Percentiles rank a stretch among this genome's conserved stretches.
phyloP scores from a whole-genome alignment of 495 filamentous ascomycete genomes.

The Talaromyces proteolyticus region DNA sequence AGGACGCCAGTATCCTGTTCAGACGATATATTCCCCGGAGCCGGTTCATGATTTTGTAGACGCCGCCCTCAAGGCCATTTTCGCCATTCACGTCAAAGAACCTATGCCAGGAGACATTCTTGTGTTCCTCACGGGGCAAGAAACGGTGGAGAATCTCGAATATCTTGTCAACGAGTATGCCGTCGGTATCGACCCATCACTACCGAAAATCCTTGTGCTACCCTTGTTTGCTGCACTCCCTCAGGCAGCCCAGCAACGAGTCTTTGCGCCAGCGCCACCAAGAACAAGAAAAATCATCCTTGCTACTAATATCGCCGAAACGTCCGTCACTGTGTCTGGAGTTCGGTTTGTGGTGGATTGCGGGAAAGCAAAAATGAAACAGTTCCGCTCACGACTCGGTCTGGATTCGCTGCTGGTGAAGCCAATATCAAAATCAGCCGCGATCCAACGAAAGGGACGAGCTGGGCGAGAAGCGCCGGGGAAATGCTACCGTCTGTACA shows the following conservation, averaged over 20 bases:
- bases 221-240: slow-evolving; percentile 70
- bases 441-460: slow-evolving; percentile 86
- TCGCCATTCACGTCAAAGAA: slow-evolving; percentile 82
- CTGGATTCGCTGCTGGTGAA: slow-evolving; percentile 90
- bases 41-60: slow-evolving; percentile 83
- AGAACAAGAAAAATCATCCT: slow-evolving; percentile 84
- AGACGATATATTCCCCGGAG: slow-evolving; percentile 66
- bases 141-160: slow-evolving; percentile 81
- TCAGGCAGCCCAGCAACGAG: slow-evolving; percentile 73
- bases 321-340: slow-evolving; percentile 91
- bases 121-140: slow-evolving; percentile 90
- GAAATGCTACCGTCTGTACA: slow-evolving; percentile 87
- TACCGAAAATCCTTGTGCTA: slow-evolving; percentile 71
- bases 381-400: slow-evolving; percentile 77
- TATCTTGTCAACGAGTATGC: slow-evolving; percentile 76
- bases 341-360: slow-evolving; percentile 89
- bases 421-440: slow-evolving; percentile 87
- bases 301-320: slow-evolving; percentile 96
- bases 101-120: slow-evolving; percentile 90
- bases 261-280: slow-evolving; percentile 72
- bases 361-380: slow-evolving; percentile 90
- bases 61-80: slow-evolving; percentile 72
- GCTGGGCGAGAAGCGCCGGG: slow-evolving; percentile 90
- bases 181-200: slow-evolving; percentile 55
- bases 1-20: slow-evolving; percentile 84